Base-by-base conservation (phyloP, 164 flowering plant species). In the Cinnamomum micranthum region DNA sequence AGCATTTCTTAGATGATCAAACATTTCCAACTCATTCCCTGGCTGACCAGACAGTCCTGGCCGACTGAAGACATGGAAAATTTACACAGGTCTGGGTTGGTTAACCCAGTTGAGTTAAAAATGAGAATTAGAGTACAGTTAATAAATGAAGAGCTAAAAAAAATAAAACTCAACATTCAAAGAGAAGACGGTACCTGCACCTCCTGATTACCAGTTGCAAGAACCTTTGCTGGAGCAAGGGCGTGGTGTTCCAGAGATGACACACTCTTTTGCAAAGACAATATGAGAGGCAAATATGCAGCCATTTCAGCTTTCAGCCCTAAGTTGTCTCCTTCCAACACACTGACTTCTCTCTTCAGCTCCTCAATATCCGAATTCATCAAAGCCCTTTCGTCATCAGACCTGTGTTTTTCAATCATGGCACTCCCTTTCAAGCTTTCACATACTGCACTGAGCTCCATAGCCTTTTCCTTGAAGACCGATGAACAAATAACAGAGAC, bases 391-490 rank as follows among this genome's bases (percentile, higher is more conserved):
- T 85, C 87, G 68, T 77, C 10, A 6, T 33, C 73, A 70, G 24
- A 50, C 60, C 6, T 60, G 33, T 25, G 63, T 50, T 41, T 64
- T 24, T 76, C 73, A 62, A 2, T 19, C 25, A 19, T 50, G 65
- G 63, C 27, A 64, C 41, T 50, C 19, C 17, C 77, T 77, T 86
- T 82, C 76, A 91, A 88, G 71, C 31, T 80, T 79, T 80, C 81
- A 80, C 89, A 91, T 67, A 76, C 86, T 75, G 76, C 82, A 70
- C 83, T 71, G 51, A 90, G 87, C 78, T 92, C 94, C 25, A 81
- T 82, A 68, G 90, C 88, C 82, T 91, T 93, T 72, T 86, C 80
- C 76, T 87, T 85, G 66, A 87, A 82, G 22, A 93, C 69, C 78
- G 81, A 86, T 81, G 65, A 70, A 68, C 25, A 25, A 69, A 76